A percentile compares a stretch with the other conserved stretches of the same genome.
These are phyloP conservation scores for Fraxinus pennsylvanica DNA, from an alignment of 257 asterid genomes.

Conservation along the genomic window DNA sequence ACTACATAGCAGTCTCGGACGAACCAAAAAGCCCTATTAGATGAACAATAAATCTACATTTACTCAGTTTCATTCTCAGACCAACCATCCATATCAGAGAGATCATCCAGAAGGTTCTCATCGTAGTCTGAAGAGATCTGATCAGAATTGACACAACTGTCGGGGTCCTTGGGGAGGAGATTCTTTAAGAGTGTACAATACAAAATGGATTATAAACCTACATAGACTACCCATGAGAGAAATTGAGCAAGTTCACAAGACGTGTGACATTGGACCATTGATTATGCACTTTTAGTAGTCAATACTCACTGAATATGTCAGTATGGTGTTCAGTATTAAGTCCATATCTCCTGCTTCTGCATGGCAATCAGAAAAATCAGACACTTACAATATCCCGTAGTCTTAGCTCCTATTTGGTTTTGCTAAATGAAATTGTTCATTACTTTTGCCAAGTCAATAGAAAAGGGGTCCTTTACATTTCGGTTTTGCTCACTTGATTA, in stretches of 20 bases:
- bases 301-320: constrained; percentile 61
- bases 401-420: no score
- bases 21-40: background rate
- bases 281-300: background rate
- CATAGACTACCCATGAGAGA: background rate
- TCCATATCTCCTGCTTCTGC: constrained; percentile 62
- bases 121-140: constrained; percentile 59
- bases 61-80: constrained; percentile 53
- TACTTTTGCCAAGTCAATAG: no score
- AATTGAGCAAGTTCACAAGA: constrained; percentile 1
- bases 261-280: background rate
- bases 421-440: no score
- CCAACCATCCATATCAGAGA: constrained; percentile 63
- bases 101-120: constrained; percentile 45
- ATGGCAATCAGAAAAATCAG: constrained; percentile 21
- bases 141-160: constrained; percentile 46
- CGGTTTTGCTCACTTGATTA: no score
- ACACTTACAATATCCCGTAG: constrained; percentile 9
- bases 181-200: constrained; percentile 61
- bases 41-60: background rate
- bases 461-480: no score
- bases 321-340: constrained; percentile 53
- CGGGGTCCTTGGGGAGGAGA: constrained; percentile 40
- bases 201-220: constrained; percentile 17
- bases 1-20: background rate